Evolutionary conservation across 257 asterid species (phyloP).

Genomic region (Solanum arcanum): DNA sequence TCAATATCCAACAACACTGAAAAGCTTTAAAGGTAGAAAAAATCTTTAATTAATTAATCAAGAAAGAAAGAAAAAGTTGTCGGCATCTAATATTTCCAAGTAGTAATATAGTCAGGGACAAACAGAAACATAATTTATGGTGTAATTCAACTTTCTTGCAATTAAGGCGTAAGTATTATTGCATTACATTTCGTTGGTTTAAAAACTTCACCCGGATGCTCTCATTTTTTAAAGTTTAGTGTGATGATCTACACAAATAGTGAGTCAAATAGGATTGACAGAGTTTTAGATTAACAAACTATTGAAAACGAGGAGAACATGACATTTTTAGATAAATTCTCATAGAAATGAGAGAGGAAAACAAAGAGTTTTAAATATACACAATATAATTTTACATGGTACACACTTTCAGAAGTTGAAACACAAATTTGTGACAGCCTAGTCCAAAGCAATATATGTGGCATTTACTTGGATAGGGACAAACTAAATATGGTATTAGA

Average conservation of each 20-base stretch:
- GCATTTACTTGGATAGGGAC: fast-evolving
- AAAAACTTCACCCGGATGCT: neutral
- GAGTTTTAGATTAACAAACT: neutral
- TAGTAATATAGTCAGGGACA: neutral
- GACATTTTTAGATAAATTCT: neutral
- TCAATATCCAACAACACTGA: neutral
- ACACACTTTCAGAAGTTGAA: neutral
- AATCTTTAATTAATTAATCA: no score
- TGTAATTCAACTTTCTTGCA: neutral
- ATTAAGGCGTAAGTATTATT: neutral
- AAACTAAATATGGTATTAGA: neutral
- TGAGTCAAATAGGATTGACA: neutral
- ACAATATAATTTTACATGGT: neutral
- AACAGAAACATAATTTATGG: neutral
- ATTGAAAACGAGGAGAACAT: neutral
- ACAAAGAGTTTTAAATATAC: neutral
- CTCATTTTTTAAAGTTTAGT: no score
- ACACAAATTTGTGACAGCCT: neutral
- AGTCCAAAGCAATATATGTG: neutral
- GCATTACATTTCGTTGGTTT: neutral
- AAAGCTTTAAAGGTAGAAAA: neutral
- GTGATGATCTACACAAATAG: neutral
- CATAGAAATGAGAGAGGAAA: neutral
- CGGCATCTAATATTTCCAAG: neutral
- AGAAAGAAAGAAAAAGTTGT: neutral